Percentiles rank a stretch among this genome's conserved stretches.
phyloP scores from a whole-genome alignment of 1,284 basidiomycete species.

The Heterobasidion parviporum region DNA sequence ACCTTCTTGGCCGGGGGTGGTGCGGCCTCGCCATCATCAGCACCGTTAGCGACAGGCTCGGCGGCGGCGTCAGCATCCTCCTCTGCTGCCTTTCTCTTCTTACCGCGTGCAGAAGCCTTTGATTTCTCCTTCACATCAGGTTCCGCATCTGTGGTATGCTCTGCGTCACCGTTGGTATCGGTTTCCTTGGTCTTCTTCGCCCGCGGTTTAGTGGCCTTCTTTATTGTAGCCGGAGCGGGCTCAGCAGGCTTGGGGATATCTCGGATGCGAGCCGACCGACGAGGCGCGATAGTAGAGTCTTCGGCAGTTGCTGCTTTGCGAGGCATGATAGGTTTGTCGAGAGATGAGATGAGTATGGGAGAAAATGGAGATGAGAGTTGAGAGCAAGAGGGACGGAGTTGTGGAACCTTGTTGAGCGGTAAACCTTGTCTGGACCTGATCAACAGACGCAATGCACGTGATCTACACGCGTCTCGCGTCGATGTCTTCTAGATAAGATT shows the following conservation, averaged over 20 bases:
- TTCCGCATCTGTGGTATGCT: slow-evolving; percentile 28
- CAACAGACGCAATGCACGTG: slow-evolving; percentile 11
- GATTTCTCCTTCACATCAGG: slow-evolving; percentile 50
- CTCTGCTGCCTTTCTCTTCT: slow-evolving; percentile 38
- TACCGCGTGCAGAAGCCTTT: slow-evolving; percentile 29
- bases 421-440: slow-evolving; percentile 13
- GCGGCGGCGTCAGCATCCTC: slow-evolving; percentile 22
- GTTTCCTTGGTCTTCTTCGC: slow-evolving; percentile 40
- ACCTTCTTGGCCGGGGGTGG: slow-evolving; percentile 28
- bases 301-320: slow-evolving; percentile 44
- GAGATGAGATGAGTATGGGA: slow-evolving; percentile 9
- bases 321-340: slow-evolving; percentile 38
- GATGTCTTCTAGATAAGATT: background rate
- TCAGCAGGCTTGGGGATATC: slow-evolving; percentile 48
- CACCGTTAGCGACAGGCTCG: slow-evolving; percentile 14
- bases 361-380: slow-evolving; percentile 13
- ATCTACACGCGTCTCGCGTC: slow-evolving; percentile 7
- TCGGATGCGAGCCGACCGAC: slow-evolving; percentile 68
- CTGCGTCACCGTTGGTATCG: slow-evolving; percentile 20
- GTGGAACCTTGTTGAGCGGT: slow-evolving; percentile 14
- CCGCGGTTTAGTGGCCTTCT: slow-evolving; percentile 51
- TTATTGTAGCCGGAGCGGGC: slow-evolving; percentile 34
- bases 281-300: slow-evolving; percentile 36
- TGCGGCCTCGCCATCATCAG: slow-evolving; percentile 17
- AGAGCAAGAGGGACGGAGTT: slow-evolving; percentile 7